Evolutionary conservation across 2,329 filamentous ascomycete species (phyloP).

Genomic region (Calonectria pauciramosa): DNA sequence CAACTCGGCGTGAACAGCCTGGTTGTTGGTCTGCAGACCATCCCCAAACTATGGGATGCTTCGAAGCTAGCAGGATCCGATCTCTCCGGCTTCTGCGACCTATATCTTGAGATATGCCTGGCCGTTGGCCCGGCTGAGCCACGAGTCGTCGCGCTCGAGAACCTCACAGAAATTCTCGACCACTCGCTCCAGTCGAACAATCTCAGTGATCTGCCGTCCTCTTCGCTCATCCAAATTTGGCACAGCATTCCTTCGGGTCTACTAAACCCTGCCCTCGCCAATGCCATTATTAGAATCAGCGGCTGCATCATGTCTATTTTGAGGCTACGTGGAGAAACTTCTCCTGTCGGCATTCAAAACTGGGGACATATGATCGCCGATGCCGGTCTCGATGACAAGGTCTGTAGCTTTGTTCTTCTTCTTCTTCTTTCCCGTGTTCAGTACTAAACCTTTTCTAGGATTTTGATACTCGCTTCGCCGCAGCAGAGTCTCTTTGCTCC

Average conservation of each 20-base stretch:
- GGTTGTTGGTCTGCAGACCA: constrained; percentile 51
- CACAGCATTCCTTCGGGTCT: constrained; percentile 51
- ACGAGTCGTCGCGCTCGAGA: constrained; percentile 61
- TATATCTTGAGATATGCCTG: constrained; percentile 60
- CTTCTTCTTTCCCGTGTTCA: not conserved
- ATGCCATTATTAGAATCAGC: constrained; percentile 63
- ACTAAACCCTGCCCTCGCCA: constrained; percentile 63
- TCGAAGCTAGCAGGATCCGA: constrained; percentile 41
- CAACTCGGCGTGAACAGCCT: constrained; percentile 53
- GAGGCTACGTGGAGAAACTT: constrained; percentile 34
- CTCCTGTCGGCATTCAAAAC: constrained; percentile 41
- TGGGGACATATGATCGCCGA: constrained; percentile 67
- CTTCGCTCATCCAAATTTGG: constrained; percentile 58
- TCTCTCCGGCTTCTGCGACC: constrained; percentile 51
- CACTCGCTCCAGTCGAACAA: constrained; percentile 48
- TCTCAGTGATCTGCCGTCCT: constrained; percentile 48
- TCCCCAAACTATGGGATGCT: constrained; percentile 50
- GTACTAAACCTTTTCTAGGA: constrained; percentile 56
- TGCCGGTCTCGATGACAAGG: constrained; percentile 63
- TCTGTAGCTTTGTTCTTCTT: constrained; percentile 42
- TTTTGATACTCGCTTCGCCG: constrained; percentile 75
- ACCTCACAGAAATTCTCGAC: constrained; percentile 63
- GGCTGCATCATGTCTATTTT: constrained; percentile 59
- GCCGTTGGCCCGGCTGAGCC: constrained; percentile 58
- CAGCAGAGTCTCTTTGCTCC: constrained; percentile 66